Percentiles rank a stretch among this genome's conserved stretches.
These are phyloP conservation scores for Saitozyma podzolica DNA, from an alignment of 768 basidiomycete genomes.

Conservation along the genomic window DNA sequence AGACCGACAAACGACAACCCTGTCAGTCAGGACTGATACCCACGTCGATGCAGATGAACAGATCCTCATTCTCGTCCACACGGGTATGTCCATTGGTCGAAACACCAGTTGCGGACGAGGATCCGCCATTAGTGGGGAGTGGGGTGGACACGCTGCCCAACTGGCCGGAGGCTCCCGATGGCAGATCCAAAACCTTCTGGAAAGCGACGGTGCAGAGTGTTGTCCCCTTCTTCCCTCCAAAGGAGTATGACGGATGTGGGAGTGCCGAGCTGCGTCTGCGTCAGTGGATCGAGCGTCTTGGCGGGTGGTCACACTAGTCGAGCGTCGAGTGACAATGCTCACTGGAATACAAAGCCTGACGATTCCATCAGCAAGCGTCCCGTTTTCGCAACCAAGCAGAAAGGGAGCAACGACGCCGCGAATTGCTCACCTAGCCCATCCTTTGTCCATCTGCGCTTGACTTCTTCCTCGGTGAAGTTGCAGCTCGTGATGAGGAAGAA, in stretches of 20 bases:
- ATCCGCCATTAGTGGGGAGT: background rate
- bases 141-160: background rate
- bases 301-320: too few relatives aligned
- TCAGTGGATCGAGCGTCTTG: background rate
- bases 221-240: conserved; percentile 52
- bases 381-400: conserved; percentile 21
- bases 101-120: background rate
- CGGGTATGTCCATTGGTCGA: background rate
- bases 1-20: too few relatives aligned
- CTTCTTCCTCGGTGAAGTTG: conserved; percentile 55
- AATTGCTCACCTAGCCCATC: conserved; percentile 29
- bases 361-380: background rate
- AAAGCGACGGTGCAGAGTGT: conserved; percentile 52
- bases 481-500: conserved; percentile 56
- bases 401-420: conserved; percentile 14
- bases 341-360: conserved; percentile 21
- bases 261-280: conserved; percentile 42
- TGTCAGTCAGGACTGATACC: background rate
- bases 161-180: background rate
- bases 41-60: conserved; percentile 33
- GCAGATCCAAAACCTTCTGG: conserved; percentile 25
- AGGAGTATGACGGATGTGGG: conserved; percentile 51
- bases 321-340: background rate
- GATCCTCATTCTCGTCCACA: background rate
- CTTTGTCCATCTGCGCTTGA: conserved; percentile 48